These are phyloP conservation scores for Perkinsus marinus DNA, from an alignment of 169 alveolate species.

Conservation along the genomic window DNA sequence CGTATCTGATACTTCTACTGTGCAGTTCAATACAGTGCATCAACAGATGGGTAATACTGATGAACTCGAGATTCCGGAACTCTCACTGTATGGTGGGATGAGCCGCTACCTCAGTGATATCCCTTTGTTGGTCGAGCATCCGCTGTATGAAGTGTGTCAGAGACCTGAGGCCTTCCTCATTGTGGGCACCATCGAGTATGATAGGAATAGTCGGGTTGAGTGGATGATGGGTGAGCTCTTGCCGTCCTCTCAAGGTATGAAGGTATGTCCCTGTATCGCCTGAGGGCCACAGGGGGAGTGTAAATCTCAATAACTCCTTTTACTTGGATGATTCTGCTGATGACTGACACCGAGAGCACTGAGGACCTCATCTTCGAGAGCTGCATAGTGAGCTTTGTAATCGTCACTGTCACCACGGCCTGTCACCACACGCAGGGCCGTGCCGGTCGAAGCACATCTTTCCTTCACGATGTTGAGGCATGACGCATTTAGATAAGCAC, in stretches of 20 bases:
- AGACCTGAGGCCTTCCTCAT: not conserved
- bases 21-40: too few species aligned
- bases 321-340: not conserved
- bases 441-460: not conserved
- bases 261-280: not conserved
- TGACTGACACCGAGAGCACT: not conserved
- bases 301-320: too few species aligned
- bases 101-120: not conserved
- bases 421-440: not conserved
- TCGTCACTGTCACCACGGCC: not conserved
- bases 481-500: not conserved
- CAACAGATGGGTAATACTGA: too few species aligned
- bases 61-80: too few species aligned
- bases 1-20: not conserved
- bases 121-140: not conserved
- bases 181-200: not conserved
- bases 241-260: not conserved
- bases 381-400: not conserved
- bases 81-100: not conserved
- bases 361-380: not conserved
- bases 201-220: not conserved
- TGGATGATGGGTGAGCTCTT: not conserved
- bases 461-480: not conserved
- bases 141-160: not conserved
- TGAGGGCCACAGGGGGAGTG: too few species aligned